Evolutionary conservation across 441 rosid species (phyloP).

Genomic region (Pelargonium myrrhifolium): DNA sequence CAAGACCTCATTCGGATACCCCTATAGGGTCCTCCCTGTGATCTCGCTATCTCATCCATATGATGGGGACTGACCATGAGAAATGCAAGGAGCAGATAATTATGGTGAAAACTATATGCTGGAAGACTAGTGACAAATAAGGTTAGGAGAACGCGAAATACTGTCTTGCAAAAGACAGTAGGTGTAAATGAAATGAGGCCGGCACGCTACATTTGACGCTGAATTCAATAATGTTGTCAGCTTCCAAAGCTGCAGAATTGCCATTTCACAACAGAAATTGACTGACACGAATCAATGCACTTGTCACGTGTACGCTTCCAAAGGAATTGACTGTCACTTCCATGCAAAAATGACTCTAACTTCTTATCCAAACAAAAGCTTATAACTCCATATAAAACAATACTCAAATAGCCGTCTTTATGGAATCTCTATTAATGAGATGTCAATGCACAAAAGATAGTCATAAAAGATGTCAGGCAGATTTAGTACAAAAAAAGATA

Average conservation of each 20-base stretch:
- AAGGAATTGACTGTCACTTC: too few relatives aligned
- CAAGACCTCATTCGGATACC: slow-evolving; percentile 39
- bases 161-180: slow-evolving; percentile 9
- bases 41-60: too few relatives aligned
- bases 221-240: slow-evolving; percentile 26
- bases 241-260: slow-evolving; percentile 18
- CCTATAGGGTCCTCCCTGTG: slow-evolving; percentile 20
- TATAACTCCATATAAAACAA: too few relatives aligned
- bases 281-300: slow-evolving; percentile 20
- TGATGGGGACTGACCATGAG: slow-evolving; percentile 11
- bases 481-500: background rate
- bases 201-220: slow-evolving; percentile 22
- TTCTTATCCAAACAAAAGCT: too few relatives aligned
- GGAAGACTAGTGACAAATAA: too few relatives aligned
- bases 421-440: background rate
- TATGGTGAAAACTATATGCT: too few relatives aligned
- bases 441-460: background rate
- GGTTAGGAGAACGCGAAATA: too few relatives aligned
- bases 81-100: slow-evolving; percentile 11
- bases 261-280: slow-evolving; percentile 19
- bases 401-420: background rate
- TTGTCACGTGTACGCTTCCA: slow-evolving; percentile 20
- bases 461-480: background rate
- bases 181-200: slow-evolving; percentile 27
- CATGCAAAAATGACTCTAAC: too few relatives aligned